These are phyloP conservation scores for Setaria viridis DNA, from an alignment of 202 grass and related monocot genomes.

Conservation along the genomic window DNA sequence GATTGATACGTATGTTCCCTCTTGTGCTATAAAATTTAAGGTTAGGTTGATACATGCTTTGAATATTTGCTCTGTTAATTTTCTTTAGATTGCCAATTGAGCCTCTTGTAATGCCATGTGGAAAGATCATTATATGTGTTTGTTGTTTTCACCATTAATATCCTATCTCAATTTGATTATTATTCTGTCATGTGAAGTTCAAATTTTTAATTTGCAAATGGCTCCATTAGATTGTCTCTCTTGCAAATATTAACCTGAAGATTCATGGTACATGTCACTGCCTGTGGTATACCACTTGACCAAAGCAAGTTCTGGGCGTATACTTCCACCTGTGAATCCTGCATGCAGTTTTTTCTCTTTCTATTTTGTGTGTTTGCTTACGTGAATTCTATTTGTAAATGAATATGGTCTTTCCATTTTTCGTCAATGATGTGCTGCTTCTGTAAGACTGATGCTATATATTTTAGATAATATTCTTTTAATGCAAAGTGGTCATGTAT, in stretches of 20 bases:
- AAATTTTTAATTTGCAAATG: background rate
- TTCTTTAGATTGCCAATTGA: slow-evolving; percentile 15
- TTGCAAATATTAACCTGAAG: too few relatives aligned
- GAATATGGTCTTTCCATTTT: background rate
- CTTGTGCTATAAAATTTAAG: background rate
- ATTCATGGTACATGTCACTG: background rate
- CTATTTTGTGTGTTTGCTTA: background rate
- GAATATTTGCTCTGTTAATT: slow-evolving; percentile 16
- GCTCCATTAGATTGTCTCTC: background rate
- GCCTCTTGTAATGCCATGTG: background rate
- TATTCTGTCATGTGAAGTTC: background rate
- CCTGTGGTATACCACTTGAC: background rate
- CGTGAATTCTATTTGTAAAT: slow-evolving; percentile 7
- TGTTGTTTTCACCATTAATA: background rate
- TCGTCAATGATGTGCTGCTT: background rate
- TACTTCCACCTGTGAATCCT: background rate
- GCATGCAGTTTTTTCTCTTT: slow-evolving; percentile 6
- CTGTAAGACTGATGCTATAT: background rate
- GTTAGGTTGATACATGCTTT: slow-evolving; percentile 1
- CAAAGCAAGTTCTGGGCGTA: background rate
- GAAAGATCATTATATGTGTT: background rate
- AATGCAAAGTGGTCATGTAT: background rate
- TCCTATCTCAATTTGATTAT: background rate
- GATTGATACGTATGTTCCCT: slow-evolving; percentile 9
- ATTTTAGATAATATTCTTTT: background rate